phyloP scores from a whole-genome alignment of 2,329 filamentous ascomycete species.

The Fusarium oligoseptatum region DNA sequence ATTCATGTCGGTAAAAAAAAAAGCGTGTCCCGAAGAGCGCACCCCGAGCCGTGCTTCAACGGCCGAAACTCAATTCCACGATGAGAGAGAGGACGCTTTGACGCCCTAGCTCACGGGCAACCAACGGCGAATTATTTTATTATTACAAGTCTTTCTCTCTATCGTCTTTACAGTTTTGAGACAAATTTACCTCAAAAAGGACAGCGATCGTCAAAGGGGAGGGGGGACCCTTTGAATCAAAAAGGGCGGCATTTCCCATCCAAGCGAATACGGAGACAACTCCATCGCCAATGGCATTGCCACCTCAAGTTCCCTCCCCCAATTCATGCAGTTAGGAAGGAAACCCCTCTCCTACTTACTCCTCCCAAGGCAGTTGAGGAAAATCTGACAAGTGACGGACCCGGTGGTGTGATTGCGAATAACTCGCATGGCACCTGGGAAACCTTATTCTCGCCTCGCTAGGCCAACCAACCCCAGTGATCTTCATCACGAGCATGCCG shows the following conservation, averaged over 20 bases:
- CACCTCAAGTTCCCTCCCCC: not conserved
- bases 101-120: not conserved
- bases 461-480: conserved; percentile 19
- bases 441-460: conserved; percentile 13
- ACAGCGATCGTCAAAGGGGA: not conserved
- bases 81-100: not conserved
- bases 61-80: conserved; percentile 2
- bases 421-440: conserved; percentile 2
- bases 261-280: not conserved
- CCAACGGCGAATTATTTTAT: not conserved
- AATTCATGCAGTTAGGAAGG: conserved; percentile 8
- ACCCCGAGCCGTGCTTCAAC: not conserved
- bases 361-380: conserved; percentile 1
- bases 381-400: conserved; percentile 30
- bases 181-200: not conserved
- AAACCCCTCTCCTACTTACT: not conserved
- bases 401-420: not conserved
- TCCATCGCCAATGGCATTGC: conserved; percentile 1
- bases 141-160: not conserved
- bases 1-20: not conserved
- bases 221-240: not conserved
- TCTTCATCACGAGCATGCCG: conserved; percentile 24
- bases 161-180: not conserved
- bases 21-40: not conserved
- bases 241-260: not conserved